Base-by-base conservation (phyloP, 345 rosid genomes). In the Melaleuca quinquenervia region DNA sequence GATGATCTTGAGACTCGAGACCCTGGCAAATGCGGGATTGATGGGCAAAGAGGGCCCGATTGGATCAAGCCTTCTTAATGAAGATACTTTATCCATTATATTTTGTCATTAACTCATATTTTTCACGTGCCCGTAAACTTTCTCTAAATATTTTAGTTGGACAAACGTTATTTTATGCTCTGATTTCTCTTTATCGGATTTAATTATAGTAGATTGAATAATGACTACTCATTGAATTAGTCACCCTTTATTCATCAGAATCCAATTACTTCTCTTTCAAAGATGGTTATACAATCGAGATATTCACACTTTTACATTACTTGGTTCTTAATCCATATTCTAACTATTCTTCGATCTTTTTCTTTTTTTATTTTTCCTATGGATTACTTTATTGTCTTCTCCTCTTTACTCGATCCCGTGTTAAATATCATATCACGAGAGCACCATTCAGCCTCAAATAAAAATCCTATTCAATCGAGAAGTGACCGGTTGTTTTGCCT, bases 341-440 rank as follows among this genome's bases (percentile, higher is more conserved):
- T 58, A 12, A n/a, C 1, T 26, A 5, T n/a, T 41, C 41, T 41
- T 41, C 41, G 41, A 41, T 41, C 41, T 41, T 41, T 41, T n/a
- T 10, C 60, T 11, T 6, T 56, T 14, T 56, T 8, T 70, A 70
- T 18, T 36, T 52, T 32, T 18, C 78, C 1, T 1, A 1, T 32
- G 1, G 2, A 29, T 64, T 22, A 15, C 45, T 16, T 64, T 15
- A 64, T 64, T 1, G 0, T 29, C 44, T 62, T 62, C 44, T 62
- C 6, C 32, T 32, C 11, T 62, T 62, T 29, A 6, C 7, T 15
- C 0, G 3, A 62, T 62, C 3, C 6, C 0, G 0, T 7, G 22
- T 64, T 64, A 64, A 16, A 36, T 36, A 36, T 70, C 26, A 36
- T 36, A 20, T 70, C 78, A 70, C 18, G 16, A 32, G 48, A 70